phyloP scores from a whole-genome alignment of 148 eudicot genomes.

The Diospyros kaki region DNA sequence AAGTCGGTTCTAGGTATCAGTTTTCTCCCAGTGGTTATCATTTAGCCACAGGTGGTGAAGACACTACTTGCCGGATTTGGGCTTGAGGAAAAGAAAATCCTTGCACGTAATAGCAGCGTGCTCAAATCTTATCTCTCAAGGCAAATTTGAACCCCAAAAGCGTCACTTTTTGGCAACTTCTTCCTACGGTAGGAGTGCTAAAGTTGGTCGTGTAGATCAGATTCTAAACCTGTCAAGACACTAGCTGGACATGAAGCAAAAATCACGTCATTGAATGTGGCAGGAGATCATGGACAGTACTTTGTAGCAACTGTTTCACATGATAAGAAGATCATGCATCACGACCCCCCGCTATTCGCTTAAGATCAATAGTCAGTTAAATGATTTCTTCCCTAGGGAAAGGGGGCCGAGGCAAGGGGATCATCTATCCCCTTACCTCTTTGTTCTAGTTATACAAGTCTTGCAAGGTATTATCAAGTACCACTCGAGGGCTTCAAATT shows the following conservation, averaged over 20 bases:
- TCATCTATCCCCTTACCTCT: too few species aligned
- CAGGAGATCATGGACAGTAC: conserved; percentile 72
- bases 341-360: too few species aligned
- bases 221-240: conserved; percentile 78
- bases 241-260: conserved; percentile 81
- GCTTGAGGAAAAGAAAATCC: conserved; percentile 76
- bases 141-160: conserved; percentile 94
- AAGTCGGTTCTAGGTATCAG: conserved; percentile 79
- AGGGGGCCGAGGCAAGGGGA: too few species aligned
- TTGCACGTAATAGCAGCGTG: conserved; percentile 85
- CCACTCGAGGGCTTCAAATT: too few species aligned
- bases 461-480: too few species aligned
- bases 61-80: conserved; percentile 91
- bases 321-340: conserved; percentile 85
- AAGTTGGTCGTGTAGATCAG: conserved; percentile 73
- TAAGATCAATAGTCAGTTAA: too few species aligned
- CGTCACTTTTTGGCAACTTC: conserved; percentile 58
- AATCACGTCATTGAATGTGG: conserved; percentile 69
- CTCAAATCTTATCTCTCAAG: conserved; percentile 82
- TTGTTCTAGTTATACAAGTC: too few species aligned
- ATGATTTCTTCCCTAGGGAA: too few species aligned
- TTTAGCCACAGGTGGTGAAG: conserved; percentile 89
- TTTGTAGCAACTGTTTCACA: conserved; percentile 69
- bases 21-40: conserved; percentile 92
- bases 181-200: too few species aligned